These are phyloP conservation scores for Plasmodium cynomolgi DNA, from an alignment of 169 alveolate species.

Conservation along the genomic window DNA sequence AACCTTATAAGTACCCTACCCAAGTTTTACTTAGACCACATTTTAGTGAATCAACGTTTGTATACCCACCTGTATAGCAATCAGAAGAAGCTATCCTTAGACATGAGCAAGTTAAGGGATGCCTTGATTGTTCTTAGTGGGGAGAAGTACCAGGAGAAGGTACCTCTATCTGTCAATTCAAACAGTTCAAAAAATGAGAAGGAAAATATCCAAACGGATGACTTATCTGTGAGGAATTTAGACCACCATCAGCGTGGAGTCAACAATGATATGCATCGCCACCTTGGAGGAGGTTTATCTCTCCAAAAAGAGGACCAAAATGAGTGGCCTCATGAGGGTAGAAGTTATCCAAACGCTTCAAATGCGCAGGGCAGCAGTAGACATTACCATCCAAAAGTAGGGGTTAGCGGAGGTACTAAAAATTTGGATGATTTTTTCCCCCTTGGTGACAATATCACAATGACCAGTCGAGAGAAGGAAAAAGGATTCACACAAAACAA, in stretches of 20 bases:
- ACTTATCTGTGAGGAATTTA: background rate
- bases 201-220: background rate
- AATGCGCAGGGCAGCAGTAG: background rate
- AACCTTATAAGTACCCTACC: constrained; percentile 45
- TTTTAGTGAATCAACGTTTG: constrained; percentile 29
- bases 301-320: background rate
- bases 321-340: background rate
- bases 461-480: background rate
- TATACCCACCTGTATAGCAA: constrained; percentile 47
- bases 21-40: constrained; percentile 40
- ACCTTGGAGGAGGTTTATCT: background rate
- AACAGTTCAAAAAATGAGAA: background rate
- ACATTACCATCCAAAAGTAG: background rate
- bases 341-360: background rate
- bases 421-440: background rate
- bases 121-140: constrained; percentile 63
- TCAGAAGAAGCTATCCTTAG: constrained; percentile 7
- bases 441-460: background rate
- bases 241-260: background rate
- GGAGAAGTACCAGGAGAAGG: constrained; percentile 30
- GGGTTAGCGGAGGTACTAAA: background rate
- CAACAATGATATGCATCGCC: background rate
- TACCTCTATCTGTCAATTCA: background rate
- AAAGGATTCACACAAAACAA: background rate
- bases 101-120: constrained; percentile 60